Evolutionary conservation across 768 basidiomycete species (phyloP).

Genomic region (Lactifluus subvellereus): DNA sequence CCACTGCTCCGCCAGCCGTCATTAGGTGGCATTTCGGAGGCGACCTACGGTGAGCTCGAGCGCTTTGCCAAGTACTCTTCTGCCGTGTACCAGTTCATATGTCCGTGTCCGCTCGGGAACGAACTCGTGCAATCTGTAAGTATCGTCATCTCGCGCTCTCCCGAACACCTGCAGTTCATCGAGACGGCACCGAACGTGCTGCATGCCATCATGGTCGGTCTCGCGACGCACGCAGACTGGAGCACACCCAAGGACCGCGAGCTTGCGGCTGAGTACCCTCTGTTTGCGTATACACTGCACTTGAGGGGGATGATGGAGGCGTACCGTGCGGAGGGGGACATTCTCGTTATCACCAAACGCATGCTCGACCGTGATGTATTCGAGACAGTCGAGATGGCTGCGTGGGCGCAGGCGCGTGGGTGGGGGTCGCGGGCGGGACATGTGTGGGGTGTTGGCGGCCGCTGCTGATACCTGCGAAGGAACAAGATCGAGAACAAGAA

Average conservation of each 20-base stretch:
- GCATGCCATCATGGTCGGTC: slow-evolving; percentile 68
- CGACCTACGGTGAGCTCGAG: slow-evolving; percentile 37
- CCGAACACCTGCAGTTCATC: slow-evolving; percentile 51
- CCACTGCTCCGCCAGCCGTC: neutral
- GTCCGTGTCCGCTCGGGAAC: slow-evolving; percentile 44
- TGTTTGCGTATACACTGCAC: slow-evolving; percentile 86
- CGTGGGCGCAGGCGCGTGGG: slow-evolving; percentile 36
- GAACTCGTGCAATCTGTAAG: slow-evolving; percentile 38
- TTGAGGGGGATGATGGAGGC: slow-evolving; percentile 94
- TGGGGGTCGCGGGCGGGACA: slow-evolving; percentile 46
- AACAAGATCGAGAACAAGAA: neutral
- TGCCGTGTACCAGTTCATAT: slow-evolving; percentile 42
- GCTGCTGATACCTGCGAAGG: slow-evolving; percentile 34
- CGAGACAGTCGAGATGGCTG: slow-evolving; percentile 56
- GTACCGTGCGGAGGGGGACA: slow-evolving; percentile 87
- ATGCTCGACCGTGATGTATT: slow-evolving; percentile 81
- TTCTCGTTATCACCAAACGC: slow-evolving; percentile 77
- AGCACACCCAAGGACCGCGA: slow-evolving; percentile 90
- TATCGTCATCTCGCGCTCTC: neutral
- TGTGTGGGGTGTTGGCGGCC: slow-evolving; percentile 53
- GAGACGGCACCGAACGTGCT: slow-evolving; percentile 56
- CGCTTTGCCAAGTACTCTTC: slow-evolving; percentile 47
- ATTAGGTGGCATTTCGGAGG: neutral
- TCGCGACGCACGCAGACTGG: slow-evolving; percentile 64
- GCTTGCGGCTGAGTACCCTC: slow-evolving; percentile 86